Conservation (phyloP, 768 basidiomycete species). For the Ephemerocybe angulata region DNA sequence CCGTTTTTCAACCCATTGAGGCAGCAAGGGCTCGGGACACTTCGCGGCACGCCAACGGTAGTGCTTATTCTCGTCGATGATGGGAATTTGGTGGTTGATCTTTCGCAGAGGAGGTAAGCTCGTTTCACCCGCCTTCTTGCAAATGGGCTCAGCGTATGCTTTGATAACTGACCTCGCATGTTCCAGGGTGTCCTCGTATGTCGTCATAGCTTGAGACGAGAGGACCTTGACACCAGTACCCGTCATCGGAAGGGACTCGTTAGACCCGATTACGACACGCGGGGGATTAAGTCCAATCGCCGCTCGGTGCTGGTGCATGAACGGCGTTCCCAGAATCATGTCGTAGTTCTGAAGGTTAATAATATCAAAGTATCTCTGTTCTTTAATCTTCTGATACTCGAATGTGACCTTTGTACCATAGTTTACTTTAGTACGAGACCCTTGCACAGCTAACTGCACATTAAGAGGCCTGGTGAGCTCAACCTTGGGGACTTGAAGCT, state of each 20-base stretch:
- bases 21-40: conserved; percentile 32
- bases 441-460: conserved; percentile 38
- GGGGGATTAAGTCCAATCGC: conserved; percentile 26
- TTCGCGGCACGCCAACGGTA: conserved; percentile 30
- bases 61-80: conserved; percentile 28
- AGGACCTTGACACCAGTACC: conserved; percentile 12
- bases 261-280: conserved; percentile 23
- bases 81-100: conserved; percentile 39
- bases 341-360: too few relatives aligned
- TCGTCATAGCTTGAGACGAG: conserved; percentile 3
- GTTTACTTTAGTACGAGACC: conserved; percentile 37
- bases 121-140: conserved; percentile 24
- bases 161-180: conserved; percentile 13
- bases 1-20: conserved; percentile 25
- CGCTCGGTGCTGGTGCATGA: conserved; percentile 30
- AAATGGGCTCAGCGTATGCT: conserved; percentile 22
- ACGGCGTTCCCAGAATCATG: conserved; percentile 38
- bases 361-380: too few relatives aligned
- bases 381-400: conserved; percentile 32
- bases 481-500: conserved; percentile 25
- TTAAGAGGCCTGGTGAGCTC: conserved; percentile 28
- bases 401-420: conserved; percentile 19
- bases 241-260: conserved; percentile 13
- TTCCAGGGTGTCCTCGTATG: conserved; percentile 11
- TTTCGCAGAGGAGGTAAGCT: conserved; percentile 33